Evolutionary conservation across 2,329 filamentous ascomycete species (phyloP), one percentile per base, ranked within the genome.

Genomic region (Chaetomium sp.): DNA sequence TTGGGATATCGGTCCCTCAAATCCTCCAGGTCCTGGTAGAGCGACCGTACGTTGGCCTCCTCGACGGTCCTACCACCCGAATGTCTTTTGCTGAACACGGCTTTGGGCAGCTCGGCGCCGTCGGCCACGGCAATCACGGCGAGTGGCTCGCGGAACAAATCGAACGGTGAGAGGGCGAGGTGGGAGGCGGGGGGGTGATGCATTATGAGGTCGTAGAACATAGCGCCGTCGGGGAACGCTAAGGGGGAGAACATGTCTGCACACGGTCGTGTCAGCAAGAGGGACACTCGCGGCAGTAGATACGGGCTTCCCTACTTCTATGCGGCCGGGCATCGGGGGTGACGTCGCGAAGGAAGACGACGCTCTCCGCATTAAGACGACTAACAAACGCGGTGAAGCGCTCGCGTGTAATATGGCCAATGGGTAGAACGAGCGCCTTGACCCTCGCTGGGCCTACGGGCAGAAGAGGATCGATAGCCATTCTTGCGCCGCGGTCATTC

Each of bases 241-340:
- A 95, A 81, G 49, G 94, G 94, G 65, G 92, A 96, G 78, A 98
- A 97, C 88, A 95, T 93, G 78, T 92, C 93, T 97, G 76, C 66
- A 61, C 45, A 56, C 29, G 42, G 66, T 51, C 63, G 47, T 50
- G 68, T 69, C 60, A 69, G 62, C 66, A 54, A 67, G 60, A 59
- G 42, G 57, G 64, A 33, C 10, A 58, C 13, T 47, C 45, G 42
- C n/a, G 60, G 33, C n/a, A 61, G 21, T 5, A 23, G 10, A 21
- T 5, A 51, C 27, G 66, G 16, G 13, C 1, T 12, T 29, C 50
- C 86, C 76, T 88, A 94, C 92, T 96, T 82, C 91, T 88, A 77
- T 96, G 91, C 63, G 92, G 90, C 71, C 91, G 87, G 75, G 86
- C 83, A 85, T 97, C 92, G 73, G 92, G 88, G 76, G 86, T 95